Base-by-base conservation (phyloP, 2,329 filamentous ascomycete genomes). In the Tolypocladium album region DNA sequence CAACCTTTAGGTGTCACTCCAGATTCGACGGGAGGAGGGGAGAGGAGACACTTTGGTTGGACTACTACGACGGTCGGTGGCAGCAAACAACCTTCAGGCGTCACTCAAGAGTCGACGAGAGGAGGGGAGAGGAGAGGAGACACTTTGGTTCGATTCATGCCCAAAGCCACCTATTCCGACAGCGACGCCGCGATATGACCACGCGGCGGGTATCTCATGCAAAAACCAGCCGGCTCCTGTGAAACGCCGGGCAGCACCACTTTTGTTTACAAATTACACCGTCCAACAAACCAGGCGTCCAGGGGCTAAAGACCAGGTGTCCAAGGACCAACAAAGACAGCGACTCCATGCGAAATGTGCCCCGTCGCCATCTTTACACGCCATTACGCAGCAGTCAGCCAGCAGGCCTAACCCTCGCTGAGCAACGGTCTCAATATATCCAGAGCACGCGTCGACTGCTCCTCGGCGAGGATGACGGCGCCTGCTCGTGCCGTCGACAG, bases 401-500 rank as follows among this genome's bases (percentile, higher is more conserved):
- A 42, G 47, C 60, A 58, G 17, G 20, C 22, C 59, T 58, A 70
- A 52, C 62, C 68, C 64, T 75, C 75, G 57, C 70, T 72, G 34
- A 85, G 70, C 50, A 83, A 69, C 3, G 79, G 79, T 61, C 74
- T 78, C 68, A 97, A 73, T 7, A 90, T 90, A 55, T 83, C 82
- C 66, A 97, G 77, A 0, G 90, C 92, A 60, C 83, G 83, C n/a
- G 80, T 78, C 53, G 92, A 79, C 69, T 93, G 89, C 66, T 88
- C 84, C 63, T 88, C 83, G 4, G 86, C 84, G 45, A 97, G 83
- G 68, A 97, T 92, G 12, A 97, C 93, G 6, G 91, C 92, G 1
- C 93, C 93, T 0, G 92, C 91, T 50, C 88, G 83, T 5, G 91
- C 92, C 0, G 93, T 97, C 62, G 89, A 94, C 63, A 97, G 78